Evolutionary conservation across 1,284 basidiomycete species (phyloP).

Genomic region (Gymnopus androsaceus): DNA sequence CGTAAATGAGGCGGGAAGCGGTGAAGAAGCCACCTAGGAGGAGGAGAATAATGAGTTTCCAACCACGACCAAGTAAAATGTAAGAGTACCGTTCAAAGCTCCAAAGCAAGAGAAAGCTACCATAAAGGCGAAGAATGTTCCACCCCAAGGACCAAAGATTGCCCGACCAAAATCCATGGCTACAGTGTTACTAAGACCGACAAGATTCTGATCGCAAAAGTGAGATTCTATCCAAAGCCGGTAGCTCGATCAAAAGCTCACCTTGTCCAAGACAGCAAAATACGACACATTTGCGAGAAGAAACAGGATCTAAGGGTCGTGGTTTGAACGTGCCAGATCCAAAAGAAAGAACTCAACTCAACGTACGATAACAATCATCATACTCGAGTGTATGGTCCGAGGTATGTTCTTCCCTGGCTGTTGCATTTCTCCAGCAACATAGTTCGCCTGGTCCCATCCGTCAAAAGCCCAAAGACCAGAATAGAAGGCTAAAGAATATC

Average conservation of each 20-base stretch:
- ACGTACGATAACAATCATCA: constrained; percentile 74
- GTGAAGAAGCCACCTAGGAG: constrained; percentile 76
- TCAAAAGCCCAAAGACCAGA: constrained; percentile 96
- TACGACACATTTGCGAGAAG: constrained; percentile 87
- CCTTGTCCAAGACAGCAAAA: constrained; percentile 89
- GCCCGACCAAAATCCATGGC: constrained; percentile 92
- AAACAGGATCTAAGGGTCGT: constrained; percentile 62
- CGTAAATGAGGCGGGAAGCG: constrained; percentile 81
- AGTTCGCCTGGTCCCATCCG: constrained; percentile 91
- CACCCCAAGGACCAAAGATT: constrained; percentile 85
- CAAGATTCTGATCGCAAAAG: constrained; percentile 47
- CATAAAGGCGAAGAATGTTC: constrained; percentile 83
- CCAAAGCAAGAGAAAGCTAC: constrained; percentile 96
- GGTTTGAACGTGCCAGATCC: background rate
- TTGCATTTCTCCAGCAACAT: constrained; percentile 90
- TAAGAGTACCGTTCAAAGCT: constrained; percentile 74
- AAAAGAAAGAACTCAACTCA: background rate
- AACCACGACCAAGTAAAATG: background rate
- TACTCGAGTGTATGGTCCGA: constrained; percentile 85
- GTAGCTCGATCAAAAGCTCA: constrained; percentile 28
- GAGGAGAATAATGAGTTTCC: background rate
- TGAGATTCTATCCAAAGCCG: background rate
- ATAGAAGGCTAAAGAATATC: constrained; percentile 92
- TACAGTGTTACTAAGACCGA: constrained; percentile 87
- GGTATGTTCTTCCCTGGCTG: constrained; percentile 87